Evolutionary conservation across 2,329 filamentous ascomycete genomes (phyloP).

Genomic region (Rhynchosporium graminicola): DNA sequence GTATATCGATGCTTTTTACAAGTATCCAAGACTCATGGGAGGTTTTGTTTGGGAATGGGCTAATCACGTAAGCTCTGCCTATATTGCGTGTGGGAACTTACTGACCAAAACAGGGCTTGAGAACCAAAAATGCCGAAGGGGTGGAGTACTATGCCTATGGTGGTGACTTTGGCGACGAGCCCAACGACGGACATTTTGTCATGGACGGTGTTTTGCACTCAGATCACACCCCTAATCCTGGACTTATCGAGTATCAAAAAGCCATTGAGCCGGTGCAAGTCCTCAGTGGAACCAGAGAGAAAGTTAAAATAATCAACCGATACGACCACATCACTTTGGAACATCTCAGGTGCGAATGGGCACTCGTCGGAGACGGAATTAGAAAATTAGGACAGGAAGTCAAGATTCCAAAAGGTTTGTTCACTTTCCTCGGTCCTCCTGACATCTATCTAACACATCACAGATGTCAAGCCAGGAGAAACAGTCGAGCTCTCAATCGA

Average conservation of each 20-base stretch:
- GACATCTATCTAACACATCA: background rate
- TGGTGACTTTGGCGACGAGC: constrained; percentile 48
- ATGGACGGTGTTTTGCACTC: constrained; percentile 46
- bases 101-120: constrained; percentile 41
- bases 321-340: constrained; percentile 57
- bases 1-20: constrained; percentile 56
- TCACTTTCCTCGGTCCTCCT: background rate
- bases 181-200: constrained; percentile 48
- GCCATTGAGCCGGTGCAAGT: constrained; percentile 45
- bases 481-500: constrained; percentile 27
- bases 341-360: constrained; percentile 50
- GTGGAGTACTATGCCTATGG: constrained; percentile 47
- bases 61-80: constrained; percentile 40
- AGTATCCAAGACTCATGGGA: constrained; percentile 54
- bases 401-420: constrained; percentile 46
- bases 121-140: constrained; percentile 38
- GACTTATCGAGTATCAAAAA: constrained; percentile 46
- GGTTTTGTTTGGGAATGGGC: constrained; percentile 53
- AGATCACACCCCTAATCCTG: constrained; percentile 46
- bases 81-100: background rate
- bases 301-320: constrained; percentile 43
- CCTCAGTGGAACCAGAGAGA: constrained; percentile 22
- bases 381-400: constrained; percentile 37
- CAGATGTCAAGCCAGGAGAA: constrained; percentile 45
- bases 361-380: constrained; percentile 36